Base-by-base conservation (phyloP, 176 grass and related monocot species). In the Olyra latifolia region DNA sequence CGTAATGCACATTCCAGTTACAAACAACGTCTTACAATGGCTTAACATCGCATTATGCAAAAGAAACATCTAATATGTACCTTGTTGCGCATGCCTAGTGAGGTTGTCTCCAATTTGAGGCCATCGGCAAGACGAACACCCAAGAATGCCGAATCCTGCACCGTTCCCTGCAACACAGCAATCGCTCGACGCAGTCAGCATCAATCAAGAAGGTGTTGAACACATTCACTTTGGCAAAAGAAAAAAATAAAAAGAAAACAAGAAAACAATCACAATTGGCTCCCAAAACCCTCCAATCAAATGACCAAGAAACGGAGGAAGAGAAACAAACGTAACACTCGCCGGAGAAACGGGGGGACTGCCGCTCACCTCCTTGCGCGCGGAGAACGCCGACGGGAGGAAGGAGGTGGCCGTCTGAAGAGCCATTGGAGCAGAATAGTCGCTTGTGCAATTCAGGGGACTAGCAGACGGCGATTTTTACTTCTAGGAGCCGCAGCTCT, bases 371-470 rank as follows among this genome's bases (percentile, higher is more conserved):
- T 95, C 96, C 66, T 99, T 95, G 78, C 83, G 92, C 55, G 82
- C 55, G 27, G 92, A 93, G 30, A 99, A 84, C 12, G 92, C 84
- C 28, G 88, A 88, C n/a, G 92, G 92, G 81, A 95, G 74, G 66
- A 99, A 93, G 11, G 87, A 93, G 58, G 92, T 82, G 68, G 88
- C 87, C 65, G 90, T 44, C 86, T 91, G 96, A 39, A 98, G 92
- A 73, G 92, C 88, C 96, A 98, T 95, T 47, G 50, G 38, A 10
- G 10, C 74, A 77, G 39, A 17, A 16, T n/a, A 35, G 32, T 46
- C 14, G 47, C 1, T 49, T 49, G 47, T 13, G 4, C 52, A 3
- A 20, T 23, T 44, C 11, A 16, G 7, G 69, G 12, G 49, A 20
- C 2, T 19, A 20, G 49, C 49, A 9, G 52, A 54, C 19, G 19